Evolutionary conservation across 176 grass and related monocot genomes (phyloP).

Genomic region (Pontederia paniculata): DNA sequence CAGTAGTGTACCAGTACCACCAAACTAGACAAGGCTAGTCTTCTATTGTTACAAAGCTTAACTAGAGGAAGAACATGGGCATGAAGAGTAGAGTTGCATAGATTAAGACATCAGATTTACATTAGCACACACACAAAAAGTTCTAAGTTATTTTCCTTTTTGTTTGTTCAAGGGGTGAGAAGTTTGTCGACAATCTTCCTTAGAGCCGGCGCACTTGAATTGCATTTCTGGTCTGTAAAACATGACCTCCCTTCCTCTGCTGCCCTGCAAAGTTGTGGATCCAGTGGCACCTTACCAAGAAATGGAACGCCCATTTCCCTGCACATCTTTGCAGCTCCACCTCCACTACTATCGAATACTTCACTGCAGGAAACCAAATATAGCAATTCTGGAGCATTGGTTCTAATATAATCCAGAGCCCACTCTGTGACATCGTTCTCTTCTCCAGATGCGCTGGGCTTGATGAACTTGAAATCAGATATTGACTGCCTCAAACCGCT

Average conservation of each 20-base stretch:
- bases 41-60: too few relatives aligned
- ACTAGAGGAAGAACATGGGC: too few relatives aligned
- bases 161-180: constrained; percentile 10
- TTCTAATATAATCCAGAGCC: constrained; percentile 41
- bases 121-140: too few relatives aligned
- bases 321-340: constrained; percentile 79
- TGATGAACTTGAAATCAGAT: constrained; percentile 45
- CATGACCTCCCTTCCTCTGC: constrained; percentile 92
- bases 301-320: constrained; percentile 70
- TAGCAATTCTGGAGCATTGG: constrained; percentile 61
- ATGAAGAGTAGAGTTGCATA: too few relatives aligned
- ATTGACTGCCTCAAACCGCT: constrained; percentile 54
- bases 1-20: too few relatives aligned
- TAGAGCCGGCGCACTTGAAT: constrained; percentile 55
- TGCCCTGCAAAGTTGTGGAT: constrained; percentile 72
- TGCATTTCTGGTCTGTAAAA: constrained; percentile 69
- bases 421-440: constrained; percentile 45
- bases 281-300: constrained; percentile 85
- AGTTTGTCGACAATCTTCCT: constrained; percentile 66
- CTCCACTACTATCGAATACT: constrained; percentile 72
- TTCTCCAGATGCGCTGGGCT: constrained; percentile 23
- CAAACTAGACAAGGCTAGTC: too few relatives aligned
- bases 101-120: too few relatives aligned
- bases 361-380: constrained; percentile 52
- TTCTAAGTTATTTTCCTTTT: too few relatives aligned